Evolutionary conservation across 2,329 filamentous ascomycete species (phyloP), one percentile per base, ranked within the genome.

Genomic region (Plectosphaerella cucumerina): DNA sequence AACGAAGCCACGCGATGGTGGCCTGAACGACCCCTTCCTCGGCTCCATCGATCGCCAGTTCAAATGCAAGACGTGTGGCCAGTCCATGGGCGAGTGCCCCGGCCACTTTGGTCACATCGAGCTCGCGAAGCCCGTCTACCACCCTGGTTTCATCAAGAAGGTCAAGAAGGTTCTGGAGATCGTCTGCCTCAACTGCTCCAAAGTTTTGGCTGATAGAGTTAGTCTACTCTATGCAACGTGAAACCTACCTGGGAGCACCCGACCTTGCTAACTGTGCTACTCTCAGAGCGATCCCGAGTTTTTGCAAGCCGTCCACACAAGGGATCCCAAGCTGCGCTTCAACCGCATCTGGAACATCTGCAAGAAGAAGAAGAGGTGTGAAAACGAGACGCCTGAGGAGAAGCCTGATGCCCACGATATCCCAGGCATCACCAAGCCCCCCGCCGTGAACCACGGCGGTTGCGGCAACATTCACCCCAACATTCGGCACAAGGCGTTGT

Each of bases 21-120:
- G 94, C 65, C 79, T 97, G 60, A 97, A 97, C 69, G 94, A 99
- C 68, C 92, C 94, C 58, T 89, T 92, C 61, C 86, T 99, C 48
- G 94, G 94, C 52, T 96, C 94, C 47, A 96, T 99, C 68, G 95
- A 99, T 70, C 86, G 94, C 58, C 88, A 91, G 67, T 95, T 90
- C 77, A 90, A 91, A 71, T 99, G 94, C 76, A 92, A 89, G 65
- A 97, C 95, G 46, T 99, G 94, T 72, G 88, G 92, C 58, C 92
- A 99, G 73, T 87, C 89, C 65, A 96, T 97, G 82, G 86, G 89
- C 58, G 90, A 96, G 68, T 99, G 94, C 70, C 93, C 94, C 53
- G 94, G 94, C 54, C 94, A 99, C 70, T 99, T 99, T 68, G 94
- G 94, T 58, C 95, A 99, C 72, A 99, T 99, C 63, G 95, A 99